Evolutionary conservation across 2,329 filamentous ascomycete genomes (phyloP).

Genomic region (Penicillium sclerotigenum): DNA sequence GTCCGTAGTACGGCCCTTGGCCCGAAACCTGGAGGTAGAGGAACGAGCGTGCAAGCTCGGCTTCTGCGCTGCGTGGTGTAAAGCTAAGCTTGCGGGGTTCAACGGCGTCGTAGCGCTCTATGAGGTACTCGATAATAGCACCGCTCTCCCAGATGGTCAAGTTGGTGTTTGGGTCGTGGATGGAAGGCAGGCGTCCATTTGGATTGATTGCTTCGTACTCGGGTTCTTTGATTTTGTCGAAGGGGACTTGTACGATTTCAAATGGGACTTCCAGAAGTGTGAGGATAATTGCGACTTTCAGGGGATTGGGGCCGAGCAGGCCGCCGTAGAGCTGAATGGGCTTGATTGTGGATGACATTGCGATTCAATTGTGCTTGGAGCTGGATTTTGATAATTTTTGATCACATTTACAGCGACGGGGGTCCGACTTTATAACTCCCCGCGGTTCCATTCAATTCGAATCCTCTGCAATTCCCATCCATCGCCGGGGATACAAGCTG

Average conservation of each 20-base stretch:
- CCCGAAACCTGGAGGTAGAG: constrained; percentile 47
- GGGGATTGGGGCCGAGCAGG: constrained; percentile 26
- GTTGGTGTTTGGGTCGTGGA: constrained; percentile 38
- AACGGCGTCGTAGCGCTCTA: constrained; percentile 46
- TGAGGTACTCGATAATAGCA: constrained; percentile 45
- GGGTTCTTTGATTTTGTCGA: constrained; percentile 29
- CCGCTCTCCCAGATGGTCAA: constrained; percentile 47
- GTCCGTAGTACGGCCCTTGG: constrained; percentile 51
- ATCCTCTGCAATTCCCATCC: not conserved
- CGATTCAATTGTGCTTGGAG: not conserved
- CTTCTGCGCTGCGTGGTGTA: constrained; percentile 31
- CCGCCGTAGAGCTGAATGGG: constrained; percentile 8
- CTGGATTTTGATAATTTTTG: not conserved
- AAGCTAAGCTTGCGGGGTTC: constrained; percentile 36
- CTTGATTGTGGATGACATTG: constrained; percentile 2
- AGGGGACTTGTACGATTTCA: constrained; percentile 19
- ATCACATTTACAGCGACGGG: not conserved
- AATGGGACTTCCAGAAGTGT: constrained; percentile 34
- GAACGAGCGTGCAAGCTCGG: constrained; percentile 44
- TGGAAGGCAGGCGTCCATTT: constrained; percentile 36
- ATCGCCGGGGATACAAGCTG: not conserved
- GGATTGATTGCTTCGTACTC: constrained; percentile 31
- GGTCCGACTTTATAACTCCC: not conserved
- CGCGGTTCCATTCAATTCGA: not conserved
- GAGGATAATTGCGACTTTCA: constrained; percentile 27